A percentile compares a stretch with the other conserved stretches of the same genome.
Conservation (phyloP, 805 yeast species). For the Candida michaelii region DNA sequence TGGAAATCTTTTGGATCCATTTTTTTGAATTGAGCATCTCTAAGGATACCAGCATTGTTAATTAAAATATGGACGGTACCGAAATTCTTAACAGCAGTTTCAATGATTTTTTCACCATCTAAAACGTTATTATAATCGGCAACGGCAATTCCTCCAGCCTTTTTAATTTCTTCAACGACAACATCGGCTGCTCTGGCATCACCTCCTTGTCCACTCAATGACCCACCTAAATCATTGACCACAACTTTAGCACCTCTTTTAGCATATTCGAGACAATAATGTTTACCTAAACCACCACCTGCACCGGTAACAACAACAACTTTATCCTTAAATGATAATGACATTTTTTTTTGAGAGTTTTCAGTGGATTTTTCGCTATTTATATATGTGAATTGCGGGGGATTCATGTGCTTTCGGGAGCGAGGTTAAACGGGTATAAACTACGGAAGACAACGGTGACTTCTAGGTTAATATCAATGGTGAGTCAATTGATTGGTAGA, state of each 20-base stretch:
- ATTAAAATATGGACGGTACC: conserved; percentile 87
- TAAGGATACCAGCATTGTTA: conserved; percentile 93
- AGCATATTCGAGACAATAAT: conserved; percentile 85
- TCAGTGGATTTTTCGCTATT: conserved; percentile 6
- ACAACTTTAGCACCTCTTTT: conserved; percentile 92
- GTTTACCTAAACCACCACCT: conserved; percentile 94
- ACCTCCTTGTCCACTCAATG: conserved; percentile 71
- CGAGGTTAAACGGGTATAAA: background rate
- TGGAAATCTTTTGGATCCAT: conserved; percentile 81
- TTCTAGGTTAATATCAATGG: background rate
- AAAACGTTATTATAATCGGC: conserved; percentile 92
- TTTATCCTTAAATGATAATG: conserved; percentile 63
- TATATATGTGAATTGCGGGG: conserved; percentile 8
- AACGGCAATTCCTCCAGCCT: conserved; percentile 80
- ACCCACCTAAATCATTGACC: conserved; percentile 91
- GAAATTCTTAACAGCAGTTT: conserved; percentile 80
- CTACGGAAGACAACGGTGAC: background rate
- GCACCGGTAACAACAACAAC: conserved; percentile 96
- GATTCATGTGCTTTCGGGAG: conserved; percentile 7
- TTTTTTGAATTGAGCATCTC: conserved; percentile 84
- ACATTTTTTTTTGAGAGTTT: conserved; percentile 19
- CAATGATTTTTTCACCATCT: conserved; percentile 79
- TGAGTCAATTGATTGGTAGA: no score
- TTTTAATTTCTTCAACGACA: conserved; percentile 80
- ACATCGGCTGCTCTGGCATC: conserved; percentile 78